Evolutionary conservation across 495 filamentous ascomycete species (phyloP).

Genomic region (Friedmanniomyces endolithicus): DNA sequence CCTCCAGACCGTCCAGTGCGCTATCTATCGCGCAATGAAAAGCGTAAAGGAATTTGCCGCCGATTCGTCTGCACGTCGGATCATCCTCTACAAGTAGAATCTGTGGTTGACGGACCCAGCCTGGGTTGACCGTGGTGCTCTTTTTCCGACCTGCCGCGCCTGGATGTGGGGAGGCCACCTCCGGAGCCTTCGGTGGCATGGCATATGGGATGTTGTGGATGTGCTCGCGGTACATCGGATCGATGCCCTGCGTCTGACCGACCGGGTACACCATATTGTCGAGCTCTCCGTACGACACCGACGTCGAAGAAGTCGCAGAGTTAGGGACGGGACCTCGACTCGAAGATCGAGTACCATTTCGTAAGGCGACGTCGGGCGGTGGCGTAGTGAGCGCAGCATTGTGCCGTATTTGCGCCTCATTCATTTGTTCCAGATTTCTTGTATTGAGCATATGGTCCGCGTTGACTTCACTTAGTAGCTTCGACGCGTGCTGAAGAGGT

Average conservation of each 20-base stretch:
- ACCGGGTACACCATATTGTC: slow-evolving; percentile 84
- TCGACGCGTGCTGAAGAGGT: slow-evolving; percentile 78
- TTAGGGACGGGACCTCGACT: slow-evolving; percentile 33
- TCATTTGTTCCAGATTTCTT: slow-evolving; percentile 62
- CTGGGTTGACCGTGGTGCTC: slow-evolving; percentile 55
- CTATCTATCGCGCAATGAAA: slow-evolving; percentile 83
- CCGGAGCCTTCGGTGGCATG: slow-evolving; percentile 48
- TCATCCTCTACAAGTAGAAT: slow-evolving; percentile 95
- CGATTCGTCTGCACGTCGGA: slow-evolving; percentile 83
- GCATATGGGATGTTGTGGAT: slow-evolving; percentile 85
- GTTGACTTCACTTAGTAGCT: slow-evolving; percentile 69
- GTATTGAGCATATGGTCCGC: slow-evolving; percentile 66
- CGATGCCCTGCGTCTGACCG: slow-evolving; percentile 78
- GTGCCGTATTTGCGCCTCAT: slow-evolving; percentile 53
- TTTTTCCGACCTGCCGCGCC: slow-evolving; percentile 52
- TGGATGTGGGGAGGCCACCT: slow-evolving; percentile 19
- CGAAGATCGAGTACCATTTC: slow-evolving; percentile 23
- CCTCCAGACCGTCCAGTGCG: slow-evolving; percentile 84
- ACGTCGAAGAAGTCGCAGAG: slow-evolving; percentile 39
- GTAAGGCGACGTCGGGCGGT: slow-evolving; percentile 28
- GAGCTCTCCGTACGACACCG: slow-evolving; percentile 49
- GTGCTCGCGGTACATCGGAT: slow-evolving; percentile 87
- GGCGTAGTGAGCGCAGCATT: slow-evolving; percentile 34
- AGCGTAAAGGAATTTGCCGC: slow-evolving; percentile 81
- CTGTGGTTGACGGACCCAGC: slow-evolving; percentile 69